These are phyloP conservation scores for Talaromyces wortmannii DNA, from an alignment of 495 filamentous ascomycete species.

Conservation along the genomic window DNA sequence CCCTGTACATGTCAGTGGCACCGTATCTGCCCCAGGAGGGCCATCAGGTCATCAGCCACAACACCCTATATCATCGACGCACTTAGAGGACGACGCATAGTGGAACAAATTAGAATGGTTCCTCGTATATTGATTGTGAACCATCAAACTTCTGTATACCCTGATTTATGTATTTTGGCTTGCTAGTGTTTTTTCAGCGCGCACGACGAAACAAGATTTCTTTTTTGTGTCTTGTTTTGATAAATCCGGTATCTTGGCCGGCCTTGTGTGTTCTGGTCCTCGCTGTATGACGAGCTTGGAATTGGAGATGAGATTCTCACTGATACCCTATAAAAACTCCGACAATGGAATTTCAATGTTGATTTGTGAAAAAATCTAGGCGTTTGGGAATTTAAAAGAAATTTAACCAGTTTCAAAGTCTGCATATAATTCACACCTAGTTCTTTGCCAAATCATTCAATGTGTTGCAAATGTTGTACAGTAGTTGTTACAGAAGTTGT, in stretches of 20 bases:
- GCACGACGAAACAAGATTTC: neutral
- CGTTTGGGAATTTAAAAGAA: no score
- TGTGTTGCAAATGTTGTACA: neutral
- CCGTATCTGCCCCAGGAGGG: conserved; percentile 4
- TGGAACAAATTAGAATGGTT: neutral
- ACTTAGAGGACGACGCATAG: neutral
- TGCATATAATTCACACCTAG: no score
- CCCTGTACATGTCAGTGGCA: conserved; percentile 29
- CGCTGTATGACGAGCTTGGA: no score
- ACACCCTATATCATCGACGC: neutral
- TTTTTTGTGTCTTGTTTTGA: neutral
- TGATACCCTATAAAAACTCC: no score
- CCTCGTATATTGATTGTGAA: neutral
- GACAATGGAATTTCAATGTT: no score
- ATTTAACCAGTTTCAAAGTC: no score
- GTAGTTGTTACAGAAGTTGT: neutral
- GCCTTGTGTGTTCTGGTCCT: no score
- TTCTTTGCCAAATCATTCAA: no score
- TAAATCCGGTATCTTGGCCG: neutral
- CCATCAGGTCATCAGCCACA: neutral
- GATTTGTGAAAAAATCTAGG: no score
- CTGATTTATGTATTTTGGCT: conserved; percentile 4
- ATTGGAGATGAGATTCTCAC: no score
- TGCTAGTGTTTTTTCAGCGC: neutral
- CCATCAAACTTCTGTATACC: neutral